Evolutionary conservation across 352 stramenopile genomes (phyloP).

Genomic region (Phytophthora sojae): DNA sequence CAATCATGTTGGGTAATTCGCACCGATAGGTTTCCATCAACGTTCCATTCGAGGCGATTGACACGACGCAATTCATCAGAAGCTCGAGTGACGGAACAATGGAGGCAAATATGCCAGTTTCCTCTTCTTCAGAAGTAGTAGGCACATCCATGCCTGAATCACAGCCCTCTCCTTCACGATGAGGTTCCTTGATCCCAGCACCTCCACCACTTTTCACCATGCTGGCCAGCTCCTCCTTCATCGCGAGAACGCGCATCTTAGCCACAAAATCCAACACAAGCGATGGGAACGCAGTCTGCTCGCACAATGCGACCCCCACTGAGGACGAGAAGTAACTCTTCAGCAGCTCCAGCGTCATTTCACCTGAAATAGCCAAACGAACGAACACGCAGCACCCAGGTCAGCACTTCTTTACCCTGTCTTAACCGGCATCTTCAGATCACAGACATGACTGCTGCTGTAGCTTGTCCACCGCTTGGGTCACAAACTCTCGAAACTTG

Average conservation of each 20-base stretch:
- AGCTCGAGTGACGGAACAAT: constrained; percentile 54
- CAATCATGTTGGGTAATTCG: constrained; percentile 73
- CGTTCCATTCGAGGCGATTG: constrained; percentile 51
- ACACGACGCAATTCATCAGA: constrained; percentile 71
- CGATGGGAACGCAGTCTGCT: constrained; percentile 76
- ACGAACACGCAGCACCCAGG: neutral
- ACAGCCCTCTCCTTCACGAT: neutral
- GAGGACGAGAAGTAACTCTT: constrained; percentile 63
- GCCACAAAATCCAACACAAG: constrained; percentile 72
- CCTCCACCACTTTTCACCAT: constrained; percentile 19
- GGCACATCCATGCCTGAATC: neutral
- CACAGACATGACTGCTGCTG: constrained; percentile 56
- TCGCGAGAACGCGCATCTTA: constrained; percentile 54
- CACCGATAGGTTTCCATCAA: constrained; percentile 78
- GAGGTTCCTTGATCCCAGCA: neutral
- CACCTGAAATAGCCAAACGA: constrained; percentile 29
- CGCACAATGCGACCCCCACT: constrained; percentile 54
- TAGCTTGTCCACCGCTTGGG: constrained; percentile 50
- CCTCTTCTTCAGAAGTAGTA: neutral
- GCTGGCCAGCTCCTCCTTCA: constrained; percentile 53
- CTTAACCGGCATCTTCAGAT: neutral
- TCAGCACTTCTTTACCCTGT: neutral
- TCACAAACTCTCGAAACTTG: constrained; percentile 54
- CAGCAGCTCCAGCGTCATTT: constrained; percentile 44
- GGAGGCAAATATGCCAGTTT: constrained; percentile 5